phyloP scores from a whole-genome alignment of 2,329 filamentous ascomycete species.

The Lecanicillium sp. region DNA sequence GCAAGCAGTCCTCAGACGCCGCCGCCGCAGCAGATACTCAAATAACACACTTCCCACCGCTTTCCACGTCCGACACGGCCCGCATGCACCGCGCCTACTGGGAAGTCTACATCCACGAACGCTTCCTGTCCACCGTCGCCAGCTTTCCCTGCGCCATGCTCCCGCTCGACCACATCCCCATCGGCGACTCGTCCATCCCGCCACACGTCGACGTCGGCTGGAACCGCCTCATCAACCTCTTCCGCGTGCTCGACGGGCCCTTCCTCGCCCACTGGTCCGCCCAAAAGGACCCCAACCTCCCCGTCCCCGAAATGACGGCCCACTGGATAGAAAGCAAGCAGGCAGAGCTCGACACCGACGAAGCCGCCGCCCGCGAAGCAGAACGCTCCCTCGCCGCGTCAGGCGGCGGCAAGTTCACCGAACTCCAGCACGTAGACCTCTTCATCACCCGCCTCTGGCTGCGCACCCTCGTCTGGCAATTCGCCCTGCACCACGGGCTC shows the following conservation, averaged over 20 bases:
- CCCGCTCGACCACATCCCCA: slow-evolving; percentile 21
- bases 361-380: slow-evolving; percentile 20
- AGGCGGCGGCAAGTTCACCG: slow-evolving; percentile 21
- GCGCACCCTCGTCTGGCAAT: slow-evolving; percentile 32
- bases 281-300: slow-evolving; percentile 16
- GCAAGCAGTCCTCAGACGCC: not conserved
- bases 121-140: slow-evolving; percentile 44
- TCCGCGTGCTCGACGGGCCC: slow-evolving; percentile 28
- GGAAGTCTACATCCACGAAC: slow-evolving; percentile 48
- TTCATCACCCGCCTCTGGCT: slow-evolving; percentile 33
- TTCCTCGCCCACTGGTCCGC: slow-evolving; percentile 29
- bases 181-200: slow-evolving; percentile 24
- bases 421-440: slow-evolving; percentile 31
- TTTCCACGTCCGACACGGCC: slow-evolving; percentile 4
- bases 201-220: slow-evolving; percentile 28
- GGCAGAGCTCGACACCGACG: slow-evolving; percentile 29
- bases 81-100: slow-evolving; percentile 40
- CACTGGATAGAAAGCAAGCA: slow-evolving; percentile 33
- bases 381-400: slow-evolving; percentile 16
- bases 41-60: not conserved
- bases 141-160: slow-evolving; percentile 31
- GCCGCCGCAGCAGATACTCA: not conserved
- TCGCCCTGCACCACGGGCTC: slow-evolving; percentile 29
- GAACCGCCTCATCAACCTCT: slow-evolving; percentile 27
- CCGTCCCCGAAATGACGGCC: slow-evolving; percentile 20